phyloP scores from a whole-genome alignment of 805 yeast genomes.

The Suhomyces canberraensis region DNA sequence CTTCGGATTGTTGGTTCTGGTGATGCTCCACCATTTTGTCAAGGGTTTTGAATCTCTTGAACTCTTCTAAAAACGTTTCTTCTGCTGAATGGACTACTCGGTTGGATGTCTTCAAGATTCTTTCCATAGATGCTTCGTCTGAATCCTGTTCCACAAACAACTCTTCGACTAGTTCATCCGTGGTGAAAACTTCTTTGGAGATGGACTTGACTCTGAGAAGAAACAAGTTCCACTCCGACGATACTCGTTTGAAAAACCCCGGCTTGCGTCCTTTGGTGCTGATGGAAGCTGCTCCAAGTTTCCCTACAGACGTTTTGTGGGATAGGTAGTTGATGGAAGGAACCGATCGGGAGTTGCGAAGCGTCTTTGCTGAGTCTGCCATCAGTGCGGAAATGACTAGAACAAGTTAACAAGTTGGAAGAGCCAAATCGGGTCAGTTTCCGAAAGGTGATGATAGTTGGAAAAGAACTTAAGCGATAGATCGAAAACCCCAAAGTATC shows the following conservation, averaged over 20 bases:
- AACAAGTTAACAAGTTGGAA: no score
- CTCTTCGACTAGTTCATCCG: slow-evolving; percentile 49
- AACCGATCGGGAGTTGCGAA: slow-evolving; percentile 6
- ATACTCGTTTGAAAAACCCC: slow-evolving; percentile 36
- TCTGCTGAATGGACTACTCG: slow-evolving; percentile 26
- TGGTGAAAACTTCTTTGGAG: slow-evolving; percentile 47
- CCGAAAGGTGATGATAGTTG: no score
- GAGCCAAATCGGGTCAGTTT: no score
- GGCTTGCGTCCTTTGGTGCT: slow-evolving; percentile 12
- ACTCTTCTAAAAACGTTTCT: slow-evolving; percentile 31
- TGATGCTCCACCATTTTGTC: slow-evolving; percentile 29
- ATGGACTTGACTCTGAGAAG: slow-evolving; percentile 34
- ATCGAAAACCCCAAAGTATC: no score
- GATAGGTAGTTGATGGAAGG: slow-evolving; percentile 3
- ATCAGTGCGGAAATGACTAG: not conserved
- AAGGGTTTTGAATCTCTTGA: slow-evolving; percentile 27
- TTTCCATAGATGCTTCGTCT: slow-evolving; percentile 26
- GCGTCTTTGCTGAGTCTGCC: slow-evolving; percentile 1
- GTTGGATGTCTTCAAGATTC: slow-evolving; percentile 11
- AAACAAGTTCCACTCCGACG: slow-evolving; percentile 36
- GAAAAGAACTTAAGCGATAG: no score
- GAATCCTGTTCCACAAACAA: slow-evolving; percentile 43
- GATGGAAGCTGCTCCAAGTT: not conserved
- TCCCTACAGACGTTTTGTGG: slow-evolving; percentile 3
- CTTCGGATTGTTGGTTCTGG: slow-evolving; percentile 12